A percentile compares a stretch with the other conserved stretches of the same genome.
Evolutionary conservation across 2,329 filamentous ascomycete genomes (phyloP).

Genomic region (Aspergillaceae sp.): DNA sequence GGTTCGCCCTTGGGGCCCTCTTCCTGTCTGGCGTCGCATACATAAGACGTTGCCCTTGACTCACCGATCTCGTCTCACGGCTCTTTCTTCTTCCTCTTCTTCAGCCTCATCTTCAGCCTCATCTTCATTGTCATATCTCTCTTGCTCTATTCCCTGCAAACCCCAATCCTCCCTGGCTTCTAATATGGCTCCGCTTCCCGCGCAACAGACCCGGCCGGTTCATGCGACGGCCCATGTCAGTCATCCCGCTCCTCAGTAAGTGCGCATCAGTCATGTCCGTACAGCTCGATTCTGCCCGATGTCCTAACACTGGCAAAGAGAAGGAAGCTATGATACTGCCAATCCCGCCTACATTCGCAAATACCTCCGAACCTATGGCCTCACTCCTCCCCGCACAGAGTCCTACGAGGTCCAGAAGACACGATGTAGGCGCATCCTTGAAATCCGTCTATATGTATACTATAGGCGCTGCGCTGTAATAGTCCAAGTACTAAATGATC

Average conservation of each 20-base stretch:
- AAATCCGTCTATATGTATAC: no score
- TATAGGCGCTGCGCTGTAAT: no score
- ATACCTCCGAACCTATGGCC: slow-evolving; percentile 43
- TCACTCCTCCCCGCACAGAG: slow-evolving; percentile 42
- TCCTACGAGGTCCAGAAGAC: slow-evolving; percentile 42
- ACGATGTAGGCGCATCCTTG: slow-evolving; percentile 28
- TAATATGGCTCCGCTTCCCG: slow-evolving; percentile 28
- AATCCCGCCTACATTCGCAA: slow-evolving; percentile 44
- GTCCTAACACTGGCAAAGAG: slow-evolving; percentile 15
- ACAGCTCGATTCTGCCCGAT: not conserved
- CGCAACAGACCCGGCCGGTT: slow-evolving; percentile 28
- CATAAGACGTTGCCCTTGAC: not conserved
- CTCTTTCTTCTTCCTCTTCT: slow-evolving; percentile 4
- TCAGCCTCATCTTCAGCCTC: slow-evolving; percentile 6
- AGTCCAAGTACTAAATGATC: not conserved
- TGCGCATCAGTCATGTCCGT: slow-evolving; percentile 1
- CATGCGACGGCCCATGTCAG: slow-evolving; percentile 27
- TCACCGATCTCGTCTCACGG: not conserved
- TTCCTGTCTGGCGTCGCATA: not conserved
- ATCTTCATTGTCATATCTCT: slow-evolving; percentile 11
- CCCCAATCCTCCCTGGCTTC: slow-evolving; percentile 4
- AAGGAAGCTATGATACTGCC: slow-evolving; percentile 42
- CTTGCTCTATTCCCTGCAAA: slow-evolving; percentile 9
- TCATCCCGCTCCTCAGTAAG: slow-evolving; percentile 26
- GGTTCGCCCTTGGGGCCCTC: not conserved